These are phyloP conservation scores for Talaromyces sp. DNA, from an alignment of 2,329 filamentous ascomycete genomes.

Conservation along the genomic window DNA sequence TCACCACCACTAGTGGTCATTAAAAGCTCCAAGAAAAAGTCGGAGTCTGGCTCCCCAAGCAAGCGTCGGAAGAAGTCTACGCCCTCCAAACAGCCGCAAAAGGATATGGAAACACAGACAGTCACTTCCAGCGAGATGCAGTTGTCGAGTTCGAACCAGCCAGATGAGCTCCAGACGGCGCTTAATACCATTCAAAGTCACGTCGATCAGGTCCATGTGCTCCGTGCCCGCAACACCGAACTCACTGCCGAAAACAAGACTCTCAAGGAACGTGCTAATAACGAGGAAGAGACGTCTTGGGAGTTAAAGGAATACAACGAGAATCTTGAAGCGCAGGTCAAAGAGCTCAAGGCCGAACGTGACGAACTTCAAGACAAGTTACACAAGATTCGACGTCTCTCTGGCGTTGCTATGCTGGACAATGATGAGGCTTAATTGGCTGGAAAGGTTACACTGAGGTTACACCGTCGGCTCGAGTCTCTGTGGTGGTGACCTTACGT, in stretches of 20 bases:
- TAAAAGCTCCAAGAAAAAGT: background rate
- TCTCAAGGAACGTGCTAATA: background rate
- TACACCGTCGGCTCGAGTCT: background rate
- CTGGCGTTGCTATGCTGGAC: background rate
- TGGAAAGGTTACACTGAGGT: background rate
- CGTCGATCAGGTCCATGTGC: background rate
- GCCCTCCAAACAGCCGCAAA: background rate
- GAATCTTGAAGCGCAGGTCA: background rate
- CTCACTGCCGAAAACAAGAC: background rate
- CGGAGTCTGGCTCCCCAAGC: background rate
- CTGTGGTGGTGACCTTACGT: background rate
- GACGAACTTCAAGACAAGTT: background rate
- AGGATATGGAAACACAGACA: background rate
- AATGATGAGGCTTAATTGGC: background rate
- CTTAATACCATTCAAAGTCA: background rate
- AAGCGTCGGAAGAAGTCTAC: background rate
- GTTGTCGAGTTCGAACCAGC: background rate
- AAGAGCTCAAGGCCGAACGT: background rate
- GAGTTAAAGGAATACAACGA: constrained; percentile 13
- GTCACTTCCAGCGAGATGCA: background rate
- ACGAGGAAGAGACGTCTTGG: background rate
- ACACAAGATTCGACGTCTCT: constrained; percentile 3
- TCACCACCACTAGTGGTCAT: background rate
- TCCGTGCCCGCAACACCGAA: background rate
- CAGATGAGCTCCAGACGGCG: background rate